Evolutionary conservation across 1,139 yeast species (phyloP).

Genomic region (Protomyces lactucae-debilis): DNA sequence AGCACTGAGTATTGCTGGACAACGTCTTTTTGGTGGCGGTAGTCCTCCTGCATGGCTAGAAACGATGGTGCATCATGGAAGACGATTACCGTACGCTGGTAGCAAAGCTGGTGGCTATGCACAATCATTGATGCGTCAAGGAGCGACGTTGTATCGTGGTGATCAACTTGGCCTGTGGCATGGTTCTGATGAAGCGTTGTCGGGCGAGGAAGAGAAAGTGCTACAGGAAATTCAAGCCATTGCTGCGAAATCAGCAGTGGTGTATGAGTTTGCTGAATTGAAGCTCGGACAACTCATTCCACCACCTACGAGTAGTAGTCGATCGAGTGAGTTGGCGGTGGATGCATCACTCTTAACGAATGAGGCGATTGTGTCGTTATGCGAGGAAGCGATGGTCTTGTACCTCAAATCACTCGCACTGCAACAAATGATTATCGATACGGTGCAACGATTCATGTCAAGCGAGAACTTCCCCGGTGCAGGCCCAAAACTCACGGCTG

Average conservation of each 20-base stretch:
- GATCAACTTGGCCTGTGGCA: conserved; percentile 5
- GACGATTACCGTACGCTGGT: not conserved
- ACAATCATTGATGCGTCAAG: not conserved
- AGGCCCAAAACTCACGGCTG: conserved; percentile 57
- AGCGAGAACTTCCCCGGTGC: conserved; percentile 57
- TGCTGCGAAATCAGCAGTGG: conserved; percentile 58
- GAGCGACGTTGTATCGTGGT: not conserved
- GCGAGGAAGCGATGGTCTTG: conserved; percentile 79
- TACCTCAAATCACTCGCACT: conserved; percentile 79
- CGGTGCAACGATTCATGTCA: conserved; percentile 44
- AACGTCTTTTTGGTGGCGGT: conserved; percentile 66
- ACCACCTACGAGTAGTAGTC: conserved; percentile 52
- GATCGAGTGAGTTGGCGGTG: conserved; percentile 18
- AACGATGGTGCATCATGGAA: conserved; percentile 16
- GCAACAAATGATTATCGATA: conserved; percentile 76
- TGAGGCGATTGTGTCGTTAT: conserved; percentile 54
- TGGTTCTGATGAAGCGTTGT: conserved; percentile 11
- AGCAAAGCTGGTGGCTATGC: not conserved
- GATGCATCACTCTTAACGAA: conserved; percentile 51
- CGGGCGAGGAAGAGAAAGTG: conserved; percentile 54
- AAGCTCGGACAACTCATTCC: conserved; percentile 82
- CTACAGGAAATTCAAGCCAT: conserved; percentile 54
- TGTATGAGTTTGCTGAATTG: conserved; percentile 82
- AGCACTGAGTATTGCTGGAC: conserved; percentile 83
- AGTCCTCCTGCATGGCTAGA: conserved; percentile 28